These are phyloP conservation scores for Rhizopogon rudus DNA, from an alignment of 768 basidiomycete species.

Conservation along the genomic window DNA sequence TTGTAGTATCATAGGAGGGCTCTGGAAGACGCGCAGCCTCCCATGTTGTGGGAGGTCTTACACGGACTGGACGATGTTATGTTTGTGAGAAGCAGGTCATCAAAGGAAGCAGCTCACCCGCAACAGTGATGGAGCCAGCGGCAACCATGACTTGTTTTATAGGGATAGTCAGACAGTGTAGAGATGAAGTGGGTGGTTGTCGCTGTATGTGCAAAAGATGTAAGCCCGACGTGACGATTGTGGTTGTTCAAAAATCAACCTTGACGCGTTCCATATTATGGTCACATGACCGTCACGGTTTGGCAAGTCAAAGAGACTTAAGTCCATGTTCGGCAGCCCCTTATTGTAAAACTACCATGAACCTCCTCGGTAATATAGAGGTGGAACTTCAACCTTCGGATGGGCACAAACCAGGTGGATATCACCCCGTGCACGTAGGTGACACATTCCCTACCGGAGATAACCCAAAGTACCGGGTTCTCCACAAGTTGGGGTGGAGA, in stretches of 20 bases:
- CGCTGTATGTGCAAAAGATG: background rate
- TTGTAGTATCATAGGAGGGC: conserved; percentile 58
- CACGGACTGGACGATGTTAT: conserved; percentile 59
- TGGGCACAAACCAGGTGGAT: conserved; percentile 15
- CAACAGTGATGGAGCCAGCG: conserved; percentile 85
- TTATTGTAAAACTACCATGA: too few relatives aligned
- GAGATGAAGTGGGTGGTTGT: too few relatives aligned
- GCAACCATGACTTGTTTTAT: conserved; percentile 53
- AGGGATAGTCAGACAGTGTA: background rate
- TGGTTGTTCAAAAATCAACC: background rate
- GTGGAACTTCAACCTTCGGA: conserved; percentile 23
- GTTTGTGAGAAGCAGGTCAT: conserved; percentile 9
- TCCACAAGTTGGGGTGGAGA: too few relatives aligned
- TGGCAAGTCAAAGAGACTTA: too few relatives aligned
- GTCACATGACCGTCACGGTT: background rate
- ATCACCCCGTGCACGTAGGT: background rate
- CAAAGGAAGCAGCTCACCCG: conserved; percentile 43
- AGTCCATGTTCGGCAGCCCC: too few relatives aligned
- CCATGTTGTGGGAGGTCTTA: conserved; percentile 81
- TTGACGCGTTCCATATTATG: background rate
- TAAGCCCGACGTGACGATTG: background rate
- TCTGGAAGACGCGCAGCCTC: conserved; percentile 85
- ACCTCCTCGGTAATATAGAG: conserved; percentile 1
- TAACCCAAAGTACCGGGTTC: too few relatives aligned
- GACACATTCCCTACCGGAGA: too few relatives aligned